phyloP scores from a whole-genome alignment of 768 basidiomycete species.

The Nidularia pulvinata region DNA sequence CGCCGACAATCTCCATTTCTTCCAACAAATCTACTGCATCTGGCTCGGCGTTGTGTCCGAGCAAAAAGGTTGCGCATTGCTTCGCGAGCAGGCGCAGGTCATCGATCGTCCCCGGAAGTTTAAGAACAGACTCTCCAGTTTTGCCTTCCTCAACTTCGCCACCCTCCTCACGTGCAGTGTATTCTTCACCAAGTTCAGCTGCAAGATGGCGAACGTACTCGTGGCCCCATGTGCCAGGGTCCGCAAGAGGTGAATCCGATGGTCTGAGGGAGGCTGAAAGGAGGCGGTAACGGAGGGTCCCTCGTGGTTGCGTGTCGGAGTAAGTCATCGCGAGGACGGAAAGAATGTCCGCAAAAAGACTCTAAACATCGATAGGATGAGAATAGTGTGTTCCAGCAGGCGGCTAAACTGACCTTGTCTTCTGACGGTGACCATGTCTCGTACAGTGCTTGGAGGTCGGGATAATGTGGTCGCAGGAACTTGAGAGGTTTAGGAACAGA shows the following conservation, averaged over 20 bases:
- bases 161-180: constrained; percentile 61
- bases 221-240: constrained; percentile 98
- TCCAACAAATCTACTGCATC: constrained; percentile 96
- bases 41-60: constrained; percentile 95
- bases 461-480: constrained; percentile 95
- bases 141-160: constrained; percentile 20
- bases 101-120: constrained; percentile 62
- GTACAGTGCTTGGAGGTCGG: constrained; percentile 81
- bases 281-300: constrained; percentile 92
- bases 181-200: constrained; percentile 96
- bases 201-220: constrained; percentile 98
- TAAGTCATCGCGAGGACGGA: constrained; percentile 99
- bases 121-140: constrained; percentile 10
- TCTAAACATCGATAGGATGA: constrained; percentile 40
- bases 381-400: neutral
- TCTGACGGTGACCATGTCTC: constrained; percentile 79
- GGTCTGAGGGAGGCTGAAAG: constrained; percentile 73
- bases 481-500: constrained; percentile 99
- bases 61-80: constrained; percentile 86
- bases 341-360: constrained; percentile 94
- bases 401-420: constrained; percentile 53
- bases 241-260: constrained; percentile 65
- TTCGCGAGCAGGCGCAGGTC: constrained; percentile 78
- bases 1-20: constrained; percentile 88
- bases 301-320: constrained; percentile 95